Evolutionary conservation across 805 yeast genomes (phyloP).

Genomic region (Kuraishia molischiana): DNA sequence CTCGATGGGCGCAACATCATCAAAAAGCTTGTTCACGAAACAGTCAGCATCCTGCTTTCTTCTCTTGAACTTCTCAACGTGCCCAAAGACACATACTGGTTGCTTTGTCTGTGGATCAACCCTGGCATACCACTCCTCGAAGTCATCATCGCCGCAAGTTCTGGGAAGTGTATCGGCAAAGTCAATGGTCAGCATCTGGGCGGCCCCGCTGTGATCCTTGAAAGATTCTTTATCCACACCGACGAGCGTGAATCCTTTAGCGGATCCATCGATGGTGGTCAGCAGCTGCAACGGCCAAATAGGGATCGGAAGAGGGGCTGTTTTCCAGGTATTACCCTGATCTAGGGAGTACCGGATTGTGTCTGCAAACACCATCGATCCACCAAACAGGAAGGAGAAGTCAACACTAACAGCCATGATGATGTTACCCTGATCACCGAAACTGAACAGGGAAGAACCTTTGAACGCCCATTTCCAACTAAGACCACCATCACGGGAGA

Average conservation of each 20-base stretch:
- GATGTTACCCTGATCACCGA: slow-evolving; percentile 68
- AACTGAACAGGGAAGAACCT: slow-evolving; percentile 42
- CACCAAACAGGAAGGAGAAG: slow-evolving; percentile 12
- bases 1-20: slow-evolving; percentile 34
- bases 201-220: slow-evolving; percentile 4
- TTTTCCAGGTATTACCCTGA: slow-evolving; percentile 55
- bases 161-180: slow-evolving; percentile 23
- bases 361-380: slow-evolving; percentile 11
- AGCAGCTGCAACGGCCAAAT: slow-evolving; percentile 32
- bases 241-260: slow-evolving; percentile 40
- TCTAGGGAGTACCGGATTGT: slow-evolving; percentile 43
- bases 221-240: slow-evolving; percentile 21
- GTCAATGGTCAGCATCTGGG: slow-evolving; percentile 39
- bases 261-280: slow-evolving; percentile 59
- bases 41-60: slow-evolving; percentile 61
- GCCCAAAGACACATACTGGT: slow-evolving; percentile 54
- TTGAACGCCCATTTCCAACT: slow-evolving; percentile 50
- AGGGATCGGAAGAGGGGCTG: slow-evolving; percentile 28
- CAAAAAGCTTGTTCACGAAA: slow-evolving; percentile 37
- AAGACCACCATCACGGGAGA: slow-evolving; percentile 62
- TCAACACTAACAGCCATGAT: slow-evolving; percentile 43
- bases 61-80: slow-evolving; percentile 49
- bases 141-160: slow-evolving; percentile 30
- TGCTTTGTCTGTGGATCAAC: slow-evolving; percentile 19
- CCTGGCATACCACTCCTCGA: slow-evolving; percentile 46